Conservation (phyloP, 2,329 filamentous ascomycete species). For the Cryphonectria parasitica region DNA sequence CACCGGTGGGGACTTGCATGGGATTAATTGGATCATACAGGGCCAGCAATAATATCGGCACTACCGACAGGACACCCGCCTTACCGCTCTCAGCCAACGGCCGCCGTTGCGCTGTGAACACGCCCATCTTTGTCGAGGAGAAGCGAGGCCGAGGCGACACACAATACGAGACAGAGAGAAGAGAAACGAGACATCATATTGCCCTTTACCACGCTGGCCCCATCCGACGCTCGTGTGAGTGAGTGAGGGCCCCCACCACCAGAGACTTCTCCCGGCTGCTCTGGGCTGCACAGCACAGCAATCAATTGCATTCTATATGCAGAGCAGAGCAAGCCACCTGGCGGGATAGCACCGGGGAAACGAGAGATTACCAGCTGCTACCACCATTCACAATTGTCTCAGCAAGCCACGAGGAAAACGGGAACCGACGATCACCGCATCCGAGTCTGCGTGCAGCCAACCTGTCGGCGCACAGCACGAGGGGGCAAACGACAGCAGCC, state of each 20-base stretch:
- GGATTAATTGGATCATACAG: conserved; percentile 27
- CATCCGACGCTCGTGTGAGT: background rate
- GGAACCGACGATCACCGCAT: conserved; percentile 4
- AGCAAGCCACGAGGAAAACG: conserved; percentile 20
- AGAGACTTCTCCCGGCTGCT: background rate
- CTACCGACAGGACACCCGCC: conserved; percentile 22
- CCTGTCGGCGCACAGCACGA: conserved; percentile 1
- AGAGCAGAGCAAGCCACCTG: background rate
- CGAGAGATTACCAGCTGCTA: conserved; percentile 9
- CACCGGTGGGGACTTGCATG: conserved; percentile 3
- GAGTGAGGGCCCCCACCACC: background rate
- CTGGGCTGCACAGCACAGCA: conserved; percentile 9
- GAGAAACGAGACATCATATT: background rate
- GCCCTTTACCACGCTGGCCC: conserved; percentile 4
- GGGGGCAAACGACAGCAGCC: conserved; percentile 24
- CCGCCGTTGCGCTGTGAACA: conserved; percentile 16
- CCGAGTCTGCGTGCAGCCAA: background rate
- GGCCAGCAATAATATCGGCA: conserved; percentile 30
- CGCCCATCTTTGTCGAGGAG: background rate
- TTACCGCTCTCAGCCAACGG: conserved; percentile 21
- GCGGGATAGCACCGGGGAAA: background rate
- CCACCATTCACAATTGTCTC: conserved; percentile 21
- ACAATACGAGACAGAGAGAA: background rate
- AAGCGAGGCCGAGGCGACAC: conserved; percentile 8
- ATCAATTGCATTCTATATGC: conserved; percentile 9